phyloP scores from a whole-genome alignment of 768 basidiomycete genomes.

The Chlorophyllum brunneum region DNA sequence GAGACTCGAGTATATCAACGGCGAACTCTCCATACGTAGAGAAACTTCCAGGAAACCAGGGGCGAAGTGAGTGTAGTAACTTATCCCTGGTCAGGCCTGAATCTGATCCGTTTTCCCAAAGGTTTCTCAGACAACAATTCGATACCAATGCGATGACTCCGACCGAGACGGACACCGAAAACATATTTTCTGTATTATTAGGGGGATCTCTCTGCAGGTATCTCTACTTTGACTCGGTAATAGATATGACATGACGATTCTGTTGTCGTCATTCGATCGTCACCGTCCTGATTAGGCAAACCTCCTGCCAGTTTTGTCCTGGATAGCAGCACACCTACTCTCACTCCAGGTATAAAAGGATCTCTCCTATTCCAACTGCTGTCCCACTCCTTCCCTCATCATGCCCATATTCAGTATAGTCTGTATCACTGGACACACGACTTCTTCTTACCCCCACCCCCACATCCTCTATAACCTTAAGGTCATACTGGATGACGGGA shows the following conservation, averaged over 20 bases:
- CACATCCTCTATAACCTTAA: conserved; percentile 44
- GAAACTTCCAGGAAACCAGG: background rate
- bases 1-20: background rate
- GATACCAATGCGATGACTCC: too few species aligned
- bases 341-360: background rate
- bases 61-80: background rate
- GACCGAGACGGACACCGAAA: too few species aligned
- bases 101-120: too few species aligned
- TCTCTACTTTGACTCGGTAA: too few species aligned
- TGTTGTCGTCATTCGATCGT: background rate
- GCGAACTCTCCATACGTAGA: background rate
- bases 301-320: background rate
- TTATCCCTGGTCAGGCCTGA: too few species aligned
- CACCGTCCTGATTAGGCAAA: background rate
- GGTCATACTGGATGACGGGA: conserved; percentile 29
- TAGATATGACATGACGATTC: background rate
- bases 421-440: conserved; percentile 40
- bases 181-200: too few species aligned
- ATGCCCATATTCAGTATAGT: conserved; percentile 11
- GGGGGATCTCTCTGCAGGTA: too few species aligned
- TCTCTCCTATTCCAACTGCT: background rate
- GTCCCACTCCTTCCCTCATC: background rate
- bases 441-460: conserved; percentile 39
- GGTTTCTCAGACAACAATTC: too few species aligned
- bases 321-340: too few species aligned